Base-by-base conservation (phyloP, 208 protist species). In the Phytomonas francai region DNA sequence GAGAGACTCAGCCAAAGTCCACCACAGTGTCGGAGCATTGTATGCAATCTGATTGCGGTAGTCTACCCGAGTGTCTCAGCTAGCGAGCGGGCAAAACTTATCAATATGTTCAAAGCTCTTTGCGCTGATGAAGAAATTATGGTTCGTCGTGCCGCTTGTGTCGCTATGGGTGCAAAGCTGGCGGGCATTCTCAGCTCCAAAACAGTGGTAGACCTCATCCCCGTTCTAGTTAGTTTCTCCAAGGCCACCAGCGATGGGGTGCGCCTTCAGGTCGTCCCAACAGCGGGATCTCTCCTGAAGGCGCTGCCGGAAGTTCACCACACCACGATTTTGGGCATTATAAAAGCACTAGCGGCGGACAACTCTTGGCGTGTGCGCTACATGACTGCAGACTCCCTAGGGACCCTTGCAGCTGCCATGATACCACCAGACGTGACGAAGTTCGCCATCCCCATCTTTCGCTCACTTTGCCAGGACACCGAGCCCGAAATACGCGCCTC, bases 361-460 rank as follows among this genome's bases (percentile, higher is more conserved):
- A 95, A 81, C 78, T 97, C 94, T 9, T 99, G 98, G 98, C 91
- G 98, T 19, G 98, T 99, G 49, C 91, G 98, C 8, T 99, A 99
- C 83, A 98, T 98, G 93, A 88, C 94, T 22, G 98, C 98, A 12
- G 97, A 99, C 72, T 83, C 92, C n/a, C 90, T 99, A 57, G 85
- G 90, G 49, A 72, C 65, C 66, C 75, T 95, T 36, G 11, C 58
- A 36, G 33, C 58, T 28, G 72, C 59, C 16, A 68, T 72, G 69
- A 62, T 25, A 19, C 58, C 58, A 7, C 67, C 79, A 11, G 87
- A 93, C 66, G 83, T 89, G 19, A 76, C 73, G 22, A 85, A 83
- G 70, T 79, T 85, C 62, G 77, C 80, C 45, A 79, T 88, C 62
- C 90, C 83, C 22, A 73, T 91, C 27, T 95, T 93, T 73, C 76